Conservation (phyloP, 208 protist species). For the Leishmania major region DNA sequence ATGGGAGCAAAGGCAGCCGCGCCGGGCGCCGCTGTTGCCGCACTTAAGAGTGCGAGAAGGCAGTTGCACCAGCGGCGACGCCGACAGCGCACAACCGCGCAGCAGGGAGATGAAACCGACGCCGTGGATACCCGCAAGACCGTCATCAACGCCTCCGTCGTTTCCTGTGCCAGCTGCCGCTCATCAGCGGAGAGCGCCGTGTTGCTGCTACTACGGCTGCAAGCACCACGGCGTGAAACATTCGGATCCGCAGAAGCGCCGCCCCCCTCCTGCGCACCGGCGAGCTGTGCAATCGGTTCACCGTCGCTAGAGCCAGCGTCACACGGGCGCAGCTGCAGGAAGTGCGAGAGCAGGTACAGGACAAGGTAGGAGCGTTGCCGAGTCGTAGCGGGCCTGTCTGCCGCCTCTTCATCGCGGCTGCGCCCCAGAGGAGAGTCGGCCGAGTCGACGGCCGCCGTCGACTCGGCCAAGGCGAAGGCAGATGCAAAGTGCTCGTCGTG, state of each 20-base stretch:
- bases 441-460: not conserved
- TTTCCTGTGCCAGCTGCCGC: conserved; percentile 20
- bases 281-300: not conserved
- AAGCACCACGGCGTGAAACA: not conserved
- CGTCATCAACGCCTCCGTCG: conserved; percentile 17
- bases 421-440: not conserved
- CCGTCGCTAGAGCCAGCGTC: not conserved
- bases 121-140: conserved; percentile 11
- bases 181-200: not conserved
- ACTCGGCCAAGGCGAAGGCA: conserved; percentile 26
- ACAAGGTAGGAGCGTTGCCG: conserved; percentile 17
- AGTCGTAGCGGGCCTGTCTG: not conserved
- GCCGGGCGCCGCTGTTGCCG: conserved; percentile 1
- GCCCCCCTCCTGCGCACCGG: not conserved
- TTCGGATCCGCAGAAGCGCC: not conserved
- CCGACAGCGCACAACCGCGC: not conserved
- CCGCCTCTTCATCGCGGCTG: not conserved
- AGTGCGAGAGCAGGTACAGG: conserved; percentile 18
- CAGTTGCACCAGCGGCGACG: conserved; percentile 22
- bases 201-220: not conserved
- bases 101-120: not conserved
- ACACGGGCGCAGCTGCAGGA: conserved; percentile 20
- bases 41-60: conserved; percentile 17
- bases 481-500: conserved; percentile 31
- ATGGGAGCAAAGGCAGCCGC: not conserved